Conservation (phyloP, 73 alveolate genomes). For the Durusdinium trenchii region DNA sequence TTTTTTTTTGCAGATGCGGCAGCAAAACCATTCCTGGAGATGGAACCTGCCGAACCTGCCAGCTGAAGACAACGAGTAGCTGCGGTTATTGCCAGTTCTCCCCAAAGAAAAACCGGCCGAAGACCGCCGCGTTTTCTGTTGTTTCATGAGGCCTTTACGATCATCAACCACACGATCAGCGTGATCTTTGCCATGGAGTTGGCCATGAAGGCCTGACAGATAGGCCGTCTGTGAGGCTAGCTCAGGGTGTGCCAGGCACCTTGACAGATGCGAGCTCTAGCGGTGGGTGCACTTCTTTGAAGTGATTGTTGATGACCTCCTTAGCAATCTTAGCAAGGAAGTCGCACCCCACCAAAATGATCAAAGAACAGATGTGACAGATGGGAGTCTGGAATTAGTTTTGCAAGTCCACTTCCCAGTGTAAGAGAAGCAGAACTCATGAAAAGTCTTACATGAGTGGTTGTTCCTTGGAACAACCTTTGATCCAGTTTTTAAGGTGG, state of each 20-base stretch:
- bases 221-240: neutral
- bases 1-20: too few relatives aligned
- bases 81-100: neutral
- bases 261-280: neutral
- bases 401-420: too few relatives aligned
- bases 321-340: neutral
- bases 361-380: too few relatives aligned
- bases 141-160: neutral
- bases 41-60: too few relatives aligned
- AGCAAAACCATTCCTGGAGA: too few relatives aligned
- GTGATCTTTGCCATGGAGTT: constrained; percentile 62
- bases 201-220: constrained; percentile 1
- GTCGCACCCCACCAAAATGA: too few relatives aligned
- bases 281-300: neutral
- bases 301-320: neutral
- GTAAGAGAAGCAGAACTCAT: too few relatives aligned
- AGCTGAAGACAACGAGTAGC: too few relatives aligned
- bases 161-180: constrained; percentile 66
- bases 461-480: too few relatives aligned
- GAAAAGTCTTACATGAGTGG: too few relatives aligned
- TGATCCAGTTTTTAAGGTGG: too few relatives aligned
- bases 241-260: neutral
- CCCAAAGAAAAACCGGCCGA: neutral
- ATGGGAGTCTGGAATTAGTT: too few relatives aligned
- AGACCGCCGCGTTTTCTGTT: neutral